Evolutionary conservation across 192 early-diverging fungal genomes (phyloP).

Genomic region (Coemansia sp.): DNA sequence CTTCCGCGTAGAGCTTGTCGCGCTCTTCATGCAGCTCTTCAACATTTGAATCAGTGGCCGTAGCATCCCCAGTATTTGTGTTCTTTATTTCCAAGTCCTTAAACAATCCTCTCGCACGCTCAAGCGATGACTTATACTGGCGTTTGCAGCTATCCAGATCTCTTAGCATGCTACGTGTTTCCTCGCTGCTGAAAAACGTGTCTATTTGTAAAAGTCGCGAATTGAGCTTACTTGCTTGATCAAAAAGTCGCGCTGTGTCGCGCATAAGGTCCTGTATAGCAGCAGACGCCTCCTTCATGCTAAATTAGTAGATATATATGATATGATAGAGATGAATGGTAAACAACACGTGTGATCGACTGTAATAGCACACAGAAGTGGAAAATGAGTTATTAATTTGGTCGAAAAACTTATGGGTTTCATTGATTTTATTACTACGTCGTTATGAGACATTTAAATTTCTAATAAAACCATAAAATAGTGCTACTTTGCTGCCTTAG

Average conservation of each 20-base stretch:
- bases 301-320: not conserved
- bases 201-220: slow-evolving; percentile 40
- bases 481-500: too few relatives aligned
- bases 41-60: not conserved
- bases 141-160: slow-evolving; percentile 22
- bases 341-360: too few relatives aligned
- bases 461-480: too few relatives aligned
- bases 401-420: not conserved
- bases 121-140: slow-evolving; percentile 31
- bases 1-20: slow-evolving; percentile 18
- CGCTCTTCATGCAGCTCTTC: slow-evolving; percentile 23
- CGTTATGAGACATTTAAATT: too few relatives aligned
- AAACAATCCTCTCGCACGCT: slow-evolving; percentile 14
- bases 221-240: slow-evolving; percentile 44
- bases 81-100: not conserved
- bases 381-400: too few relatives aligned
- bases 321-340: too few relatives aligned
- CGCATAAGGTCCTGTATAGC: slow-evolving; percentile 51
- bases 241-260: slow-evolving; percentile 38
- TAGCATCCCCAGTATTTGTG: not conserved
- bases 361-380: too few relatives aligned
- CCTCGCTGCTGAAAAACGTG: slow-evolving; percentile 19
- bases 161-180: slow-evolving; percentile 16
- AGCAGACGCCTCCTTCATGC: slow-evolving; percentile 29
- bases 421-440: too few relatives aligned